Percentiles rank a stretch among this genome's conserved stretches.
Conservation (phyloP, 169 alveolate species). For the Plasmodium vivax region DNA sequence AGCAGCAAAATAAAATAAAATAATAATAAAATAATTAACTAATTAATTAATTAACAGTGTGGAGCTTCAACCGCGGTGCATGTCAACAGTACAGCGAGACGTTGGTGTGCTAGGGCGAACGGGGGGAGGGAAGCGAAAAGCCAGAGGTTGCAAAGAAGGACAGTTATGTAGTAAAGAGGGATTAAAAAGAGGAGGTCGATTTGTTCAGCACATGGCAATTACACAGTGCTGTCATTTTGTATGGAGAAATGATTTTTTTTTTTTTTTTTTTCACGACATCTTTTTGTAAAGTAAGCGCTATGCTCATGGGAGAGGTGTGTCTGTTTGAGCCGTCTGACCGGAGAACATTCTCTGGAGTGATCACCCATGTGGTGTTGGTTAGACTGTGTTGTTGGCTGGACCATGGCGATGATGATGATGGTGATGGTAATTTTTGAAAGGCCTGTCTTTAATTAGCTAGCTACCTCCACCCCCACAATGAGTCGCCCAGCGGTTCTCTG, state of each 20-base stretch:
- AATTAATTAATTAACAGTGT: neutral
- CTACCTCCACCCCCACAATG: neutral
- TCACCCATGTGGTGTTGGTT: neutral
- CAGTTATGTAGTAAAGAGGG: neutral
- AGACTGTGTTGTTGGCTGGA: neutral
- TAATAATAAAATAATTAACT: no score
- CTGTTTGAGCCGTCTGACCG: neutral
- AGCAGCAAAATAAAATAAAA: no score
- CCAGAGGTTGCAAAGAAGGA: neutral
- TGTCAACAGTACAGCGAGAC: neutral
- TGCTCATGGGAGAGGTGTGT: neutral
- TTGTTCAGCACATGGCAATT: neutral
- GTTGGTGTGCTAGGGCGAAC: neutral
- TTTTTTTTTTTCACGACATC: neutral
- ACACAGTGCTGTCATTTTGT: neutral
- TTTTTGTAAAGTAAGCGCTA: neutral
- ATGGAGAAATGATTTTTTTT: neutral
- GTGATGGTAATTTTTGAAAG: neutral
- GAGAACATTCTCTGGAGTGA: neutral
- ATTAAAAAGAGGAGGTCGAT: neutral
- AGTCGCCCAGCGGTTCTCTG: neutral
- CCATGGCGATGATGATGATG: neutral
- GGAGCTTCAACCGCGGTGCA: neutral
- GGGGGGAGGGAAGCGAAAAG: neutral
- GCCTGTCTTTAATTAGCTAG: neutral